Evolutionary conservation across 1,139 yeast species (phyloP), one percentile per base, ranked within the genome.

Genomic region (Candida sojae): DNA sequence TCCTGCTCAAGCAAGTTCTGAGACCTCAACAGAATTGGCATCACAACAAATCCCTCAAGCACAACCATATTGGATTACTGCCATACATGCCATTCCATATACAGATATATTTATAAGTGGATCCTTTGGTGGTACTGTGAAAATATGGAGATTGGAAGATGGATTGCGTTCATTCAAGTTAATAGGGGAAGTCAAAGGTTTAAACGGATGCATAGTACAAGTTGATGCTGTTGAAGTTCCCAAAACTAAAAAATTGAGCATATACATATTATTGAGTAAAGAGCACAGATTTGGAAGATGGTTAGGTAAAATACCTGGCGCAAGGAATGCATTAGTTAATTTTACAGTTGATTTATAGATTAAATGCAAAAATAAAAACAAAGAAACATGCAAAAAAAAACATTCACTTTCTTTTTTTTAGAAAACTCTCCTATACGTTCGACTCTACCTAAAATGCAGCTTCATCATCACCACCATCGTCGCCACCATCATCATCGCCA

Each of bases 211-310:
- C 39, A 86, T 90, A 23, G 88, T 88, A 25, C 73, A 77, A 48
- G 84, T 91, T 46, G 83, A 83, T 43, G 79, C 77, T 13, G 83
- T 79, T n/a, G 96, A 88, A 59, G 64, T 76, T 26, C 80, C 79
- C 12, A 68, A 70, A 17, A 70, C 72, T 44, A 74, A 77, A 42
- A 73, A 75, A 46, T 65, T 88, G 49, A 74, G 81, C 55, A 76
- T 91, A 11, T 73, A 79, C 54, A 93, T 86, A 0, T 77, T 89
- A 43, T 73, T 88, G 12, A 80, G 93, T 47, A 89, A 91, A 66
- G 97, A 92, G 64, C 96, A 88, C 63, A 82, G 87, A 60, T 76
- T 88, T 51, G 97, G 97, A 42, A 83, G 97, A 64, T 91, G 97
- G 96, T 59, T 74, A 45, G 66, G 61, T 29, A 71, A 71, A 53